Base-by-base conservation (phyloP, 129 eudicot genomes). In the Arctium lappa region DNA sequence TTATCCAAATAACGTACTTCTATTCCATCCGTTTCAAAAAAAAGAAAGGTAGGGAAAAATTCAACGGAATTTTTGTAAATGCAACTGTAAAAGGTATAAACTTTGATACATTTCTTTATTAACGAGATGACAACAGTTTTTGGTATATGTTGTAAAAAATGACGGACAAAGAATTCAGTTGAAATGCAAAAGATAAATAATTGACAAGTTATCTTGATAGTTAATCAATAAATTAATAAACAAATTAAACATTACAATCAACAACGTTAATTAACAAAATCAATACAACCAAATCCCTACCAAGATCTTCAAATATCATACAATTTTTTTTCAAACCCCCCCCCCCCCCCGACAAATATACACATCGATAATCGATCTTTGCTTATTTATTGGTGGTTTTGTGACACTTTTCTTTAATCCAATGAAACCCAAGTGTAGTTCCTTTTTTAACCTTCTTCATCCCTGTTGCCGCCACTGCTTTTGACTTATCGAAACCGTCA, bases 361-460 rank as follows among this genome's bases (percentile, higher is more conserved):
- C 39, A 37, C 38, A 12, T 44, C 60, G 60, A 72, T 10, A 12
- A 3, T 74, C 30, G 7, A 68, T 72, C 22, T 13, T 11, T 15
- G 13, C 7, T 42, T 78, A 75, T 31, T 84, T 84, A 44, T 42
- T 76, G 27, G 79, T 78, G 69, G 79, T 84, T 44, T 84, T 84
- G 22, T 78, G 69, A 12, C 44, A 84, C 60, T 84, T 84, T 6
- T 84, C 87, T 84, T 84, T 84, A 16, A 84, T 84, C 87, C 87
- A 84, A 15, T 84, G 72, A 31, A 84, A 72, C 9, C 87, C 87
- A 78, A 72, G 38, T 5, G 86, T 70, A 0, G 83, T 78, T 74
- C 86, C 86, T 39, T 84, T 44, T 29, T 40, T 78, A 3, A 84
- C 83, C 69, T 78, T 84, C 66, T 84, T 62, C 18, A 79, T 22